A percentile compares a stretch with the other conserved stretches of the same genome.
These are phyloP conservation scores for Laguncularia racemosa DNA, from an alignment of 345 rosid genomes.

Conservation along the genomic window DNA sequence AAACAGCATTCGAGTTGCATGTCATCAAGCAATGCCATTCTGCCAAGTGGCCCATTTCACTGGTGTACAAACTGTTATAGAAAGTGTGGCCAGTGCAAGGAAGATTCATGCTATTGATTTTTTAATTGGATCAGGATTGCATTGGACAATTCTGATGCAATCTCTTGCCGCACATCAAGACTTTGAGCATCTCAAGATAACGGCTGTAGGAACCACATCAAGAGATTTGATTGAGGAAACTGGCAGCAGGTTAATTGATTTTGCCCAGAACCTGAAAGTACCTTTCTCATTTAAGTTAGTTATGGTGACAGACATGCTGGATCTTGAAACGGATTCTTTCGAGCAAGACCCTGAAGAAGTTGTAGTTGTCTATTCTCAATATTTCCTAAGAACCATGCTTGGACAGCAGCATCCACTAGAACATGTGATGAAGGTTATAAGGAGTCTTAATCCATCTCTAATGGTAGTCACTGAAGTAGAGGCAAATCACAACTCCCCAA, in stretches of 20 bases:
- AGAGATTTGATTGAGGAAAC: constrained; percentile 20
- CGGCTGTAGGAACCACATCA: constrained; percentile 25
- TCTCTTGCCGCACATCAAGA: constrained; percentile 29
- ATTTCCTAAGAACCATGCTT: constrained; percentile 13
- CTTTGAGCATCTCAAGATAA: constrained; percentile 38
- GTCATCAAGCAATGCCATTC: constrained; percentile 25
- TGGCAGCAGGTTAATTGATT: constrained; percentile 26
- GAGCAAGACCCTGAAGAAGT: constrained; percentile 25
- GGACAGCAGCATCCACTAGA: constrained; percentile 25
- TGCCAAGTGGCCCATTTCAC: constrained; percentile 22
- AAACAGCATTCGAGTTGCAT: constrained; percentile 14
- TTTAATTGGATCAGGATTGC: constrained; percentile 24
- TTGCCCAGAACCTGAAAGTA: constrained; percentile 28
- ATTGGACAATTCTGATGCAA: constrained; percentile 42
- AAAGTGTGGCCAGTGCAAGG: constrained; percentile 30
- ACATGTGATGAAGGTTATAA: constrained; percentile 25
- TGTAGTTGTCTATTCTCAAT: constrained; percentile 18
- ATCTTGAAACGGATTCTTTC: constrained; percentile 32
- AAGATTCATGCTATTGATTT: constrained; percentile 40
- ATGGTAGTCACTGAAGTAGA: constrained; percentile 38
- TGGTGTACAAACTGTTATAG: constrained; percentile 36
- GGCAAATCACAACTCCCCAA: constrained; percentile 34
- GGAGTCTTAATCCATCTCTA: constrained; percentile 22
- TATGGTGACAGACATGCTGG: constrained; percentile 27
- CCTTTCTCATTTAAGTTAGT: constrained; percentile 31